These are phyloP conservation scores for Rhodamnia argentea DNA, from an alignment of 345 rosid genomes.

Conservation along the genomic window DNA sequence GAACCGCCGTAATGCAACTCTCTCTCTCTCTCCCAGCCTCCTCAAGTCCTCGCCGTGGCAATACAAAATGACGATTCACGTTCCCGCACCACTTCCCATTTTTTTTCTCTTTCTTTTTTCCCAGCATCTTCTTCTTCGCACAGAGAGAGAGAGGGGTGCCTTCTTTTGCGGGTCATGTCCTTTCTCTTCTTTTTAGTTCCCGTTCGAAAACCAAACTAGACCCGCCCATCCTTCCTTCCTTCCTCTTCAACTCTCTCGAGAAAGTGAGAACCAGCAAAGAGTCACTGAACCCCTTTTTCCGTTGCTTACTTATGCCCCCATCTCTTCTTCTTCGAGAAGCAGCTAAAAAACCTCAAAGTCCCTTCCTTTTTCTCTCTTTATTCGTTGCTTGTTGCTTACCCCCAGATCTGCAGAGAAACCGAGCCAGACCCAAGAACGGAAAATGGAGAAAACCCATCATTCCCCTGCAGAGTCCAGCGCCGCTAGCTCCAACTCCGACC, in stretches of 20 bases:
- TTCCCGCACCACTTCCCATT: not conserved
- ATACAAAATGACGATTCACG: not conserved
- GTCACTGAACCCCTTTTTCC: not conserved
- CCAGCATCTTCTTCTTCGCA: not conserved
- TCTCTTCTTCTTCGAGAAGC: not conserved
- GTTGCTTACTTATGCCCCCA: not conserved
- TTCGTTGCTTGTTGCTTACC: not conserved
- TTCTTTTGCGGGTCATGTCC: conserved; percentile 16
- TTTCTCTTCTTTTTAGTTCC: conserved; percentile 5
- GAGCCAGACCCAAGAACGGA: not conserved
- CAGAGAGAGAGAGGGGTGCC: not conserved
- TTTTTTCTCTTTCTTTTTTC: too few species aligned
- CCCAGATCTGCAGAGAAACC: not conserved
- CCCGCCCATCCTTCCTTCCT: not conserved
- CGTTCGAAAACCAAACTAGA: not conserved
- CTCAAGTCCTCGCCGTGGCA: not conserved
- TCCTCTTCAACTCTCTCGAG: not conserved
- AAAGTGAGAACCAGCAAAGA: not conserved
- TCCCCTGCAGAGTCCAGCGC: not conserved
- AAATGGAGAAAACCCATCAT: not conserved
- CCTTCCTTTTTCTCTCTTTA: not conserved
- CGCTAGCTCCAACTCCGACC: conserved; percentile 15
- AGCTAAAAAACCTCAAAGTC: not conserved
- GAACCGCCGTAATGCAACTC: not conserved
- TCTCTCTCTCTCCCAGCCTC: not conserved